Base-by-base conservation (phyloP, 2,329 filamentous ascomycete genomes). In the Keithomyces neogunnii region DNA sequence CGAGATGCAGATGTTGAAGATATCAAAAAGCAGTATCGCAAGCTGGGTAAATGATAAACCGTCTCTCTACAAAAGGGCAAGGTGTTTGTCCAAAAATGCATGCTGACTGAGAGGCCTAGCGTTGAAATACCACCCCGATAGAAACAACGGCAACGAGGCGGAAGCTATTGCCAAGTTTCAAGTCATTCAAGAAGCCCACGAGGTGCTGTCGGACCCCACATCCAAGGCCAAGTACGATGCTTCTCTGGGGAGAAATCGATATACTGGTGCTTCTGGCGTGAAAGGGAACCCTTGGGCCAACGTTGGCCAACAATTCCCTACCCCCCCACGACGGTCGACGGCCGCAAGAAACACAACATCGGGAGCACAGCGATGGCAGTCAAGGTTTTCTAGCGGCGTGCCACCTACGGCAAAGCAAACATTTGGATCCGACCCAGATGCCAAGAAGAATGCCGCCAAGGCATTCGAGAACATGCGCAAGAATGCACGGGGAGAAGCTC, bases 111-210 rank as follows among this genome's bases (percentile, higher is more conserved):
- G 9, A 36, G 29, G 3, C 4, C 26, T 52, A 89, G 89, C 89
- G 46, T 74, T 95, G 45, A 87, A 88, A 66, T 95, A 87, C 62
- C 90, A 96, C 63, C 90, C 90, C 6, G 90, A 96, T 66, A 85
- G 90, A 53, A 95, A 96, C 63, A 88, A 86, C 9, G 90, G 90
- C 48, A 82, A 81, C 62, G 89, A 95, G 69, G 71, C 80, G 52
- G 88, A 92, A 62, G 86, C 86, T 63, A 88, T 88, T 57, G 76
- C 85, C 33, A 87, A 88, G 62, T 96, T 96, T 62, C 88, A 95
- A 66, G 80, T 85, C 47, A 95, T 96, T 47, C 88, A 95, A 67
- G 82, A 86, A 4, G 90, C 90, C 28, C 85, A 95, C 63, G 90
- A 96, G 65, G 76, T 96, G 49, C 67, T 83, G 11, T 73, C 70